Conservation (phyloP, 2,329 filamentous ascomycete species). For the Penicillium sp. region DNA sequence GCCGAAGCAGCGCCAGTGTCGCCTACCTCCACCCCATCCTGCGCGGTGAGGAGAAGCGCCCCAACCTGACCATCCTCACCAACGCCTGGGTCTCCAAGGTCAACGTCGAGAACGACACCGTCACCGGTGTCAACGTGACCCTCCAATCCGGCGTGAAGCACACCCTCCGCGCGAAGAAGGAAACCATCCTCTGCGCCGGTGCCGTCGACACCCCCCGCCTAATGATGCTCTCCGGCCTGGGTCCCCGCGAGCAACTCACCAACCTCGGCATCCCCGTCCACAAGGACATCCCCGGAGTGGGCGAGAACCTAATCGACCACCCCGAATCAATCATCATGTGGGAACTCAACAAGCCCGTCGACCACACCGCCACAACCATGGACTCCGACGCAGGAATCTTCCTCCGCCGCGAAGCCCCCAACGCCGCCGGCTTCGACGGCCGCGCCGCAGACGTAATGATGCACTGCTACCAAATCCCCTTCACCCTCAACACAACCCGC, state of each 20-base stretch:
- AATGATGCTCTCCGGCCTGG: slow-evolving; percentile 59
- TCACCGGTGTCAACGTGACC: slow-evolving; percentile 73
- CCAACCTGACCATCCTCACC: slow-evolving; percentile 84
- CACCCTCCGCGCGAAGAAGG: slow-evolving; percentile 65
- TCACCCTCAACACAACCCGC: slow-evolving; percentile 81
- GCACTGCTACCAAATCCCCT: slow-evolving; percentile 96
- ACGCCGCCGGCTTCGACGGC: slow-evolving; percentile 72
- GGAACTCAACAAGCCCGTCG: slow-evolving; percentile 80
- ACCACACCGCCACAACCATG: slow-evolving; percentile 83
- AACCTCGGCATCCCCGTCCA: slow-evolving; percentile 62
- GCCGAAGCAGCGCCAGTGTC: slow-evolving; percentile 82
- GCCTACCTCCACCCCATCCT: slow-evolving; percentile 93
- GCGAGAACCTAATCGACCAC: slow-evolving; percentile 68
- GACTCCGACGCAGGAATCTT: slow-evolving; percentile 90
- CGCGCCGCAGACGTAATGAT: slow-evolving; percentile 88
- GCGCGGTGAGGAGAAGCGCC: slow-evolving; percentile 76
- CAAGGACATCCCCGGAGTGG: slow-evolving; percentile 64
- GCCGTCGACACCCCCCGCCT: slow-evolving; percentile 79
- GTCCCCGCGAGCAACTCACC: slow-evolving; percentile 56
- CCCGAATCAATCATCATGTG: slow-evolving; percentile 71
- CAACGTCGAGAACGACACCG: slow-evolving; percentile 70
- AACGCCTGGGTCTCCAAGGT: slow-evolving; percentile 86
- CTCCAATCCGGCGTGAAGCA: slow-evolving; percentile 63
- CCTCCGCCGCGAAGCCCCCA: slow-evolving; percentile 73
- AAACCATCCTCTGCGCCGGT: slow-evolving; percentile 80